These are phyloP conservation scores for Erodium trifolium DNA, from an alignment of 441 rosid genomes.

Conservation along the genomic window DNA sequence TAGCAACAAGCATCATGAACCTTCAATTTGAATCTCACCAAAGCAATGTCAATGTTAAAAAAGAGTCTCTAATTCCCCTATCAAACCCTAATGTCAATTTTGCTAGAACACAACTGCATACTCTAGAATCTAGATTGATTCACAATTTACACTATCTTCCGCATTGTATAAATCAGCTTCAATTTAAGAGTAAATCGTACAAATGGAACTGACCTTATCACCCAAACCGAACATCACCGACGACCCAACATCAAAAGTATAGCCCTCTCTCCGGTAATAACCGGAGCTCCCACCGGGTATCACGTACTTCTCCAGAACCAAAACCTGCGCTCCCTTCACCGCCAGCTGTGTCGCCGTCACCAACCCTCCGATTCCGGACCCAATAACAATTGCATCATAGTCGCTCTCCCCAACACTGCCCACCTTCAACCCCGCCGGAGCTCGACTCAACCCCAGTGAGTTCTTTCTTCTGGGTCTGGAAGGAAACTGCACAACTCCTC, in stretches of 20 bases:
- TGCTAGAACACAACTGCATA: no score
- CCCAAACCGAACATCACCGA: neutral
- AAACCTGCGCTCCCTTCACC: neutral
- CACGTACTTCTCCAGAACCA: slow-evolving; percentile 85
- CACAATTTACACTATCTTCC: neutral
- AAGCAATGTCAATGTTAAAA: no score
- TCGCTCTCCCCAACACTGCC: slow-evolving; percentile 14
- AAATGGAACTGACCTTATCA: neutral
- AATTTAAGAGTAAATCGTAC: neutral
- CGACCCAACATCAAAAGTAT: no score
- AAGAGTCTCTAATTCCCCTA: no score
- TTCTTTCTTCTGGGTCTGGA: no score
- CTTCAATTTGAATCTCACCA: neutral
- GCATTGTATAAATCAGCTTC: neutral
- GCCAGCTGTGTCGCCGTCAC: no score
- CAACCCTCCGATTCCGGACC: slow-evolving; percentile 81
- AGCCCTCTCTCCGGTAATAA: slow-evolving; percentile 25
- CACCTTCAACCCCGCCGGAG: slow-evolving; percentile 26
- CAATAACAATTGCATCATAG: slow-evolving; percentile 78
- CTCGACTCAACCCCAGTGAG: slow-evolving; percentile 27
- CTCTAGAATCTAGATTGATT: no score
- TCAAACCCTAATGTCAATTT: no score
- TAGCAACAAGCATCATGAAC: slow-evolving; percentile 13
- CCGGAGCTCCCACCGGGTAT: slow-evolving; percentile 99
- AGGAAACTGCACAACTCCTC: no score